Conservation (phyloP, 2,329 filamentous ascomycete species). For the Epichloe sylvatica region DNA sequence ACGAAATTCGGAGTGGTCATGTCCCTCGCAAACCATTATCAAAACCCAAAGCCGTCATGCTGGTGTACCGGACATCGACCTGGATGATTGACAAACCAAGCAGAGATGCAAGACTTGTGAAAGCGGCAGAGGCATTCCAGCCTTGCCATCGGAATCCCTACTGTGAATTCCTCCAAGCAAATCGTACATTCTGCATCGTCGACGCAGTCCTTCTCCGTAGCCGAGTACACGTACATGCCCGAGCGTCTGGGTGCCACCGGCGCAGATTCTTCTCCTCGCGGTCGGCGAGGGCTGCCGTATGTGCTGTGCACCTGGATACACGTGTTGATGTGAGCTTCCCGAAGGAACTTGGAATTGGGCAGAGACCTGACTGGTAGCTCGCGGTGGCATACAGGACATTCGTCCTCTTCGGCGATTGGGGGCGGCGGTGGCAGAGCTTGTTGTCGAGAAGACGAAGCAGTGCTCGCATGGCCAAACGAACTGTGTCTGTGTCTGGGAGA, state of each 20-base stretch:
- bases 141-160: constrained; percentile 48
- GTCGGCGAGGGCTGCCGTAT: constrained; percentile 25
- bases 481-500: constrained; percentile 16
- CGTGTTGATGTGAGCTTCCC: constrained; percentile 43
- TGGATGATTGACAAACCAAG: constrained; percentile 49
- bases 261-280: constrained; percentile 13
- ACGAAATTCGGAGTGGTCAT: too few species aligned
- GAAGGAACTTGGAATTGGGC: constrained; percentile 37
- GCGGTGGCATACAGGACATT: constrained; percentile 62
- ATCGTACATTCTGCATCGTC: constrained; percentile 55
- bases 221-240: constrained; percentile 49
- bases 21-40: not conserved
- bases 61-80: constrained; percentile 53
- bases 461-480: constrained; percentile 12
- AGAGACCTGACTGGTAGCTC: constrained; percentile 50
- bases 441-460: constrained; percentile 23
- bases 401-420: constrained; percentile 56
- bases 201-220: constrained; percentile 56
- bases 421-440: constrained; percentile 29
- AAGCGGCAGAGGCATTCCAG: constrained; percentile 54
- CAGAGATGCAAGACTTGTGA: constrained; percentile 44
- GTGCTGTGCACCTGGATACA: constrained; percentile 44
- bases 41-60: constrained; percentile 45
- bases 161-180: constrained; percentile 52
- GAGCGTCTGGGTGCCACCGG: constrained; percentile 30